Base-by-base conservation (phyloP, 2,329 filamentous ascomycete species). In the Ascochyta koolunga region DNA sequence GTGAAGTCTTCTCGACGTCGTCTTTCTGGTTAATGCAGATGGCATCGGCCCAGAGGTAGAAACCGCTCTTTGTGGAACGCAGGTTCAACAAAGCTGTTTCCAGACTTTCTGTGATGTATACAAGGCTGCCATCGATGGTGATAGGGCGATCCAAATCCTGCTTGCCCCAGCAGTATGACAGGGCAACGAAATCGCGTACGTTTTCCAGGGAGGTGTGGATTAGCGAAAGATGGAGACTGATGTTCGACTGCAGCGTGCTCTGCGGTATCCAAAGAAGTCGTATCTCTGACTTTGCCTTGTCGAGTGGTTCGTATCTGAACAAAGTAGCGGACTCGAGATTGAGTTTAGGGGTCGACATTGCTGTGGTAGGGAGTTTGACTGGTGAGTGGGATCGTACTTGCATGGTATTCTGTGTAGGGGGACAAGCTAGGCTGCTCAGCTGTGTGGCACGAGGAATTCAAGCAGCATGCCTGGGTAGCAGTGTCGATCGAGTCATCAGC, bases 11-110 rank as follows among this genome's bases (percentile, higher is more conserved):
- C 29, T 59, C 56, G 7, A 41, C 7, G 4, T 27, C 10, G 39
- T 59, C 50, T 11, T 31, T 31, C 13, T 31, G 27, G 27, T 31
- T 31, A 10, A 31, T 31, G 27, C 27, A 31, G 27, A 31, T 50
- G 13, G 53, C 52, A 31, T 62, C 59, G 8, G 59, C 59, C 56
- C 56, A 62, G 7, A 56, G 24, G 6, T 44, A 15, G 7, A 52
- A 19, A 10, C 43, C 42, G 13, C 33, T 3, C 7, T 48, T 24
- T 11, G 44, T 29, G n/a, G 35, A 33, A 13, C 35, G 42, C 4
- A 56, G 39, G 24, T 22, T 49, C 5, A 16, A 3, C 11, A 56
- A 15, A 10, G 54, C 54, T 35, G 21, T 38, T 2, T 43, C 37
- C 16, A 58, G 50, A 18, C 50, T 58, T 24, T 54, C 50, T 2